These are phyloP conservation scores for Penicillium canariense DNA, from an alignment of 495 filamentous ascomycete genomes.

Conservation along the genomic window DNA sequence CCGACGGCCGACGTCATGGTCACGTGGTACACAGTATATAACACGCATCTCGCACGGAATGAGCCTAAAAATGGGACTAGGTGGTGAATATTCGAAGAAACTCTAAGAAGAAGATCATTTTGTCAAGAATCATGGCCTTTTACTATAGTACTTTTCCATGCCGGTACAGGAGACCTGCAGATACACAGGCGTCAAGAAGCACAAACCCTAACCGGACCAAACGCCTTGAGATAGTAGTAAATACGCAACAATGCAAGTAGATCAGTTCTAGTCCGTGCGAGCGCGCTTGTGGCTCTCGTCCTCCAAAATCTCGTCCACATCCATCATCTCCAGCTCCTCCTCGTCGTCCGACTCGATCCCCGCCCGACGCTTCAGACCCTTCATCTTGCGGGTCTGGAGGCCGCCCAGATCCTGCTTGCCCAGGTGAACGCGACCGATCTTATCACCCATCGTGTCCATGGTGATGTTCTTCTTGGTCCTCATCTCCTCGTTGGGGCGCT, in stretches of 20 bases:
- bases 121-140: constrained; percentile 12
- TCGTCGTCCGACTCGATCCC: constrained; percentile 50
- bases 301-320: constrained; percentile 43
- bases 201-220: constrained; percentile 30
- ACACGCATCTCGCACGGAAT: neutral
- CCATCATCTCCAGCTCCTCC: constrained; percentile 38
- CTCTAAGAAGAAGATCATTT: neutral
- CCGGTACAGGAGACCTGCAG: constrained; percentile 18
- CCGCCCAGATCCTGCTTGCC: constrained; percentile 84
- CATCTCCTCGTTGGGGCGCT: constrained; percentile 52
- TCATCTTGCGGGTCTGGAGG: constrained; percentile 98
- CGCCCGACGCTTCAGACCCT: constrained; percentile 83
- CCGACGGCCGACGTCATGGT: constrained; percentile 42
- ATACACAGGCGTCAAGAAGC: constrained; percentile 23
- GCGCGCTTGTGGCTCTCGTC: constrained; percentile 42
- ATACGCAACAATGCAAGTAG: constrained; percentile 28
- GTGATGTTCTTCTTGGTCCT: constrained; percentile 93
- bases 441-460: constrained; percentile 90
- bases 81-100: neutral
- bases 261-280: constrained; percentile 31
- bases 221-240: constrained; percentile 29
- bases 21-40: constrained; percentile 26
- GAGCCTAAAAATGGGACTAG: neutral
- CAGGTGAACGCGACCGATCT: constrained; percentile 89
- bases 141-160: constrained; percentile 30